Evolutionary conservation across 1,284 basidiomycete genomes (phyloP).

Genomic region (Ustilago hordei): DNA sequence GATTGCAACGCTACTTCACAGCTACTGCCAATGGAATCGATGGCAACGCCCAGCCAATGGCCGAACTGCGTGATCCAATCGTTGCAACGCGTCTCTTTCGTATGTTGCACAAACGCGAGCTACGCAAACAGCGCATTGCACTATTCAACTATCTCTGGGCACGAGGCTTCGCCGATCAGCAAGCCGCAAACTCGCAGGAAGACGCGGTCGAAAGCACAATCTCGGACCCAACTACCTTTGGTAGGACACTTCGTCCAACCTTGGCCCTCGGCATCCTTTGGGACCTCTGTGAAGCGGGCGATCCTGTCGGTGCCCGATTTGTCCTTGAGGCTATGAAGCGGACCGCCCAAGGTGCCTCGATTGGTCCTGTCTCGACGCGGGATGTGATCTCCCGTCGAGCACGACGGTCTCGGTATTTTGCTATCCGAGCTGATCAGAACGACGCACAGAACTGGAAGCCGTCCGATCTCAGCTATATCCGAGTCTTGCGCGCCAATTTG

Average conservation of each 20-base stretch:
- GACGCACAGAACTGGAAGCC: constrained; percentile 23
- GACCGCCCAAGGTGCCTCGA: constrained; percentile 7
- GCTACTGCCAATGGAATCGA: constrained; percentile 6
- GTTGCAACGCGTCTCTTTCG: constrained; percentile 1
- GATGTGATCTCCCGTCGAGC: constrained; percentile 4
- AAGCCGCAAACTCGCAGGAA: background rate
- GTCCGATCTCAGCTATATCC: constrained; percentile 17
- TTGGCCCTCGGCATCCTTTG: constrained; percentile 21
- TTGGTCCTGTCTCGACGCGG: background rate
- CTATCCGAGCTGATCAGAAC: background rate
- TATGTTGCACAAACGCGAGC: background rate
- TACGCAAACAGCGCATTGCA: constrained; percentile 14
- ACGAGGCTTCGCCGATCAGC: constrained; percentile 14
- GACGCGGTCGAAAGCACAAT: constrained; percentile 1
- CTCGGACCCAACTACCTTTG: constrained; percentile 11
- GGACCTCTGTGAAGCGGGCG: constrained; percentile 13
- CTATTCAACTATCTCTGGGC: constrained; percentile 50
- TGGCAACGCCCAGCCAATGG: background rate
- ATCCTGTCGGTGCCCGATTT: constrained; percentile 31
- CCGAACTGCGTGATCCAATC: constrained; percentile 13
- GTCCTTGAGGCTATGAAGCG: constrained; percentile 32
- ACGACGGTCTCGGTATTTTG: constrained; percentile 3
- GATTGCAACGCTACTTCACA: constrained; percentile 16
- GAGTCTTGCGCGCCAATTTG: constrained; percentile 31
- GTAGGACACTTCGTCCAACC: constrained; percentile 11